A percentile compares a stretch with the other conserved stretches of the same genome.
Evolutionary conservation across 176 grass and related monocot genomes (phyloP).

Genomic region (Bonia amplexicaulis): DNA sequence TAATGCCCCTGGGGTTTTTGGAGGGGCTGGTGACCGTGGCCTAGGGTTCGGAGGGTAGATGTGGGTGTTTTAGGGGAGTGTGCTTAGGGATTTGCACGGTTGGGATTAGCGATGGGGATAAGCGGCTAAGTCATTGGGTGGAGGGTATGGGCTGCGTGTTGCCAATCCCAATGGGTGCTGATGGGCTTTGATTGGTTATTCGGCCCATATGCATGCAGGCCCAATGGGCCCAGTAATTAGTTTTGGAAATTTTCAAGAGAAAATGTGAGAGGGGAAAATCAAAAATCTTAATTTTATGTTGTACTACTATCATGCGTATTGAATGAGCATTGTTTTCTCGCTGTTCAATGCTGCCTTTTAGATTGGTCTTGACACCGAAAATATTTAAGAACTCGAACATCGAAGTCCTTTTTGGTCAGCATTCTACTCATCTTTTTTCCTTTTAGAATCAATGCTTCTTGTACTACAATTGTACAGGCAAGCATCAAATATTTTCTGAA

Average conservation of each 20-base stretch:
- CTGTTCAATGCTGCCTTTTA: not conserved
- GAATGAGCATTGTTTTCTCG: not conserved
- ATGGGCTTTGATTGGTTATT: not conserved
- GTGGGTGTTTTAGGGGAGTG: not conserved
- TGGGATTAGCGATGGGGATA: constrained; percentile 44
- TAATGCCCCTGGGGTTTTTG: not conserved
- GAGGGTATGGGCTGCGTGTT: constrained; percentile 11
- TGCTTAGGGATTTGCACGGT: constrained; percentile 44
- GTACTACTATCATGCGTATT: not conserved
- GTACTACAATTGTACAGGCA: not conserved
- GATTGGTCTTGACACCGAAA: not conserved
- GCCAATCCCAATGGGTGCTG: constrained; percentile 27
- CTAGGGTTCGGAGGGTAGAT: constrained; percentile 6
- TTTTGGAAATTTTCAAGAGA: not conserved
- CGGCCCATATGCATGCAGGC: not conserved
- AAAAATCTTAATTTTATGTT: too few species aligned
- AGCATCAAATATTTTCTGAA: not conserved
- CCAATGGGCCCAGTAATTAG: not conserved
- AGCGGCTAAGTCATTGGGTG: constrained; percentile 21
- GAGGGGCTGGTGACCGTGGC: not conserved
- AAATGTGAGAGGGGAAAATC: not conserved
- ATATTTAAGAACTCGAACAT: not conserved
- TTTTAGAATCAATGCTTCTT: not conserved
- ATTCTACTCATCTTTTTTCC: not conserved
- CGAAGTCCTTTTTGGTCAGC: not conserved